Evolutionary conservation across 352 stramenopile genomes (phyloP).

Genomic region (Pelagophyceae sp.): DNA sequence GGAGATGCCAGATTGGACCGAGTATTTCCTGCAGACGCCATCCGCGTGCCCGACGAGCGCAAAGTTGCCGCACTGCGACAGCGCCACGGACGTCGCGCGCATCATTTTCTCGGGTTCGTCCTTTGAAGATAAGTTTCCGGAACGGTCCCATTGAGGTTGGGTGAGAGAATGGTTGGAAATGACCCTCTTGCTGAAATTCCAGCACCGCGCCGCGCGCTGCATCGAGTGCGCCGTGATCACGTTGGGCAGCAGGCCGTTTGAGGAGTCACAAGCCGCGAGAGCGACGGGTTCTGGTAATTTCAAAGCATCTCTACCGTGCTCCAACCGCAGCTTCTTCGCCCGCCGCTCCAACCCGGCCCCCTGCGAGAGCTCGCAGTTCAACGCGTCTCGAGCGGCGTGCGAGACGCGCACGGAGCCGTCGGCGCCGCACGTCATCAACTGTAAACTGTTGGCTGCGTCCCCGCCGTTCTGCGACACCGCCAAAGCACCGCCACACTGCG

Average conservation of each 20-base stretch:
- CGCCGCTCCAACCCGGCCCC: slow-evolving; percentile 71
- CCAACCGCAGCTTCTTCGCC: slow-evolving; percentile 63
- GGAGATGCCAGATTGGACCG: slow-evolving; percentile 82
- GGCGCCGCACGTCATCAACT: slow-evolving; percentile 70
- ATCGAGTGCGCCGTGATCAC: slow-evolving; percentile 85
- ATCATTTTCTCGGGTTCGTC: slow-evolving; percentile 34
- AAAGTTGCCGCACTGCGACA: slow-evolving; percentile 84
- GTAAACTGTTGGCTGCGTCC: slow-evolving; percentile 64
- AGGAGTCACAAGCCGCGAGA: slow-evolving; percentile 72
- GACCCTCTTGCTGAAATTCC: slow-evolving; percentile 76
- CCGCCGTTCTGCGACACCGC: slow-evolving; percentile 62
- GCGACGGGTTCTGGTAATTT: slow-evolving; percentile 78
- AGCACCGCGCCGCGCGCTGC: slow-evolving; percentile 83
- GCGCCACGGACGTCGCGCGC: slow-evolving; percentile 60
- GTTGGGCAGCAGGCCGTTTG: slow-evolving; percentile 78
- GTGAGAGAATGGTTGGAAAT: slow-evolving; percentile 82
- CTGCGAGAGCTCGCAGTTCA: slow-evolving; percentile 72
- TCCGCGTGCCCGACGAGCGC: slow-evolving; percentile 78
- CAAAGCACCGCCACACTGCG: slow-evolving; percentile 49
- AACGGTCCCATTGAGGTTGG: slow-evolving; percentile 49
- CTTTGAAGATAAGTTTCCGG: not conserved
- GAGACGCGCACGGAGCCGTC: slow-evolving; percentile 73
- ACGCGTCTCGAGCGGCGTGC: slow-evolving; percentile 70
- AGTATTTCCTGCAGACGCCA: slow-evolving; percentile 86
- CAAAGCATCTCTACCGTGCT: slow-evolving; percentile 61